These are phyloP conservation scores for Sporothrix humicola DNA, from an alignment of 2,329 filamentous ascomycete genomes.

Conservation along the genomic window DNA sequence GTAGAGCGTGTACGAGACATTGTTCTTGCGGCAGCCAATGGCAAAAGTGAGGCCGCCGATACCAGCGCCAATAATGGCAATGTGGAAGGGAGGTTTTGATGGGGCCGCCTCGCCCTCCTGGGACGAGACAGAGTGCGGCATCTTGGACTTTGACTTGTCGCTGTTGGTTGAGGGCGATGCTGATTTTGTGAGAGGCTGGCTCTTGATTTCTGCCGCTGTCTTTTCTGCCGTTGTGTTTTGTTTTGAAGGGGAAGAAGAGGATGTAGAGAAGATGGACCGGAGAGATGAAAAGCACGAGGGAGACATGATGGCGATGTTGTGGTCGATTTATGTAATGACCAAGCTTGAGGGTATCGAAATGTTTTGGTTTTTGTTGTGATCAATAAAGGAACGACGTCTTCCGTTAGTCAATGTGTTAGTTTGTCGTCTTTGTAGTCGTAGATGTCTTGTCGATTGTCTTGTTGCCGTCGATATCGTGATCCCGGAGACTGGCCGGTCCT, in stretches of 20 bases:
- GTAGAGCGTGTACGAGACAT: constrained; percentile 46
- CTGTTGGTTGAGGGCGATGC: neutral
- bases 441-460: neutral
- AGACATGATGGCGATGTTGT: neutral
- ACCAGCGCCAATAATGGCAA: constrained; percentile 50
- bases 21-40: constrained; percentile 44
- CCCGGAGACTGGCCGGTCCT: constrained; percentile 20
- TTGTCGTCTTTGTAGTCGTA: neutral
- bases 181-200: neutral
- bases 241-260: neutral
- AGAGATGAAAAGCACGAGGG: constrained; percentile 1
- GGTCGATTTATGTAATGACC: too few species aligned
- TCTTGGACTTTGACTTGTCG: constrained; percentile 16
- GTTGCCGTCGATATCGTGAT: constrained; percentile 8
- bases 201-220: neutral
- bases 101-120: neutral
- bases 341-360: neutral
- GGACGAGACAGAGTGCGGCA: constrained; percentile 26
- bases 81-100: constrained; percentile 42
- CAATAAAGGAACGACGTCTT: neutral
- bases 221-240: neutral
- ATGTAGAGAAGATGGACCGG: constrained; percentile 1
- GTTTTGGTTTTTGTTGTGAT: neutral
- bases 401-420: neutral
- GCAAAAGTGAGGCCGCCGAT: constrained; percentile 49